Conservation (phyloP, 345 rosid species). For the Eucalyptus caleyi region DNA sequence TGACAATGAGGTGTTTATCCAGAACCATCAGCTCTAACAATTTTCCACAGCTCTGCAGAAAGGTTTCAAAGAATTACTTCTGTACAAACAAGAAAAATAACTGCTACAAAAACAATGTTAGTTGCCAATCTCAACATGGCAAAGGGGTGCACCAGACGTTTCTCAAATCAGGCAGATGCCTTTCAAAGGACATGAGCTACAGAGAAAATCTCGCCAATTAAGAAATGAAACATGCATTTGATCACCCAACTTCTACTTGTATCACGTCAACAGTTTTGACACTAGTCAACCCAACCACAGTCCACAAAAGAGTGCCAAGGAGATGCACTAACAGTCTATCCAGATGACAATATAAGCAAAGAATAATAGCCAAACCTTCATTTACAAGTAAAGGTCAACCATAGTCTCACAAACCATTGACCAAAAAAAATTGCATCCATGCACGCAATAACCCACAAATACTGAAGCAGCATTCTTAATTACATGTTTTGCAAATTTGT, state of each 20-base stretch:
- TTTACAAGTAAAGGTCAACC: not conserved
- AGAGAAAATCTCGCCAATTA: not conserved
- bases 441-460: not conserved
- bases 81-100: not conserved
- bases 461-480: not conserved
- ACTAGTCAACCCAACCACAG: not conserved
- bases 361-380: not conserved
- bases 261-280: not conserved
- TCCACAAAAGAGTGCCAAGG: not conserved
- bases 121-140: not conserved
- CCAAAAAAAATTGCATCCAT: not conserved
- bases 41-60: constrained; percentile 53
- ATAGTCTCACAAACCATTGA: not conserved
- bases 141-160: not conserved
- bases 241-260: not conserved
- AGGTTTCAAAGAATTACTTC: not conserved
- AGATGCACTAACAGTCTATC: not conserved
- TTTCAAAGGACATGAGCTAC: not conserved
- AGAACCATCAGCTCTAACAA: constrained; percentile 67
- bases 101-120: not conserved
- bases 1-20: constrained; percentile 50
- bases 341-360: not conserved
- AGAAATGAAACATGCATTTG: not conserved
- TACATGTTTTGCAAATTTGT: not conserved
- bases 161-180: not conserved